A percentile compares a stretch with the other conserved stretches of the same genome.
These are phyloP conservation scores for Scheffersomyces illinoinensis DNA, from an alignment of 1,139 yeast species.

Conservation along the genomic window DNA sequence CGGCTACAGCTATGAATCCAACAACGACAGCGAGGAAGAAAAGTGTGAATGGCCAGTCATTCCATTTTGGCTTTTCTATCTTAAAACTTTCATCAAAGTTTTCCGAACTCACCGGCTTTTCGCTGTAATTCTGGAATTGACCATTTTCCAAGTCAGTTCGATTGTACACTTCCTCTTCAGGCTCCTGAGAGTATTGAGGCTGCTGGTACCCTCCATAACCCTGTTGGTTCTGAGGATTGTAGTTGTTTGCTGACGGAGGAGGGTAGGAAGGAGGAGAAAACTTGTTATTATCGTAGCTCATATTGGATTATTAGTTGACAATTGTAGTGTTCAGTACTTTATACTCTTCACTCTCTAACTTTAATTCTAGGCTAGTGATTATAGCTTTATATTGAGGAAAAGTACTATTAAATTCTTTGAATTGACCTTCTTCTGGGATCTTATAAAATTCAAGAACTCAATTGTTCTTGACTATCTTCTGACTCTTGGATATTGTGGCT, in stretches of 20 bases:
- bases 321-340: neutral
- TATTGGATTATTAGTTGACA: neutral
- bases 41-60: slow-evolving; percentile 73
- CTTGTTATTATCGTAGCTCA: slow-evolving; percentile 1
- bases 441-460: neutral
- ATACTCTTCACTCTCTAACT: neutral
- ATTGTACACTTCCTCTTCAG: slow-evolving; percentile 7
- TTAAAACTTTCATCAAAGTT: slow-evolving; percentile 68
- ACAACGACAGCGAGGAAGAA: slow-evolving; percentile 61
- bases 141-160: slow-evolving; percentile 27
- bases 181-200: slow-evolving; percentile 1
- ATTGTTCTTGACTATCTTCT: neutral
- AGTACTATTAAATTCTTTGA: neutral
- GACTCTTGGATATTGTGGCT: neutral
- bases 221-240: slow-evolving; percentile 1
- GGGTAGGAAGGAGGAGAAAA: slow-evolving; percentile 6
- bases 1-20: slow-evolving; percentile 75
- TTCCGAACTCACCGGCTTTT: slow-evolving; percentile 35
- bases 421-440: neutral
- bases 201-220: neutral
- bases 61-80: slow-evolving; percentile 62
- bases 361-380: neutral
- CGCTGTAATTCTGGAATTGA: slow-evolving; percentile 23
- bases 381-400: neutral
- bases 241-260: slow-evolving; percentile 4